Base-by-base conservation (phyloP, 495 filamentous ascomycete genomes). In the Amphirosellinia nigrospora region DNA sequence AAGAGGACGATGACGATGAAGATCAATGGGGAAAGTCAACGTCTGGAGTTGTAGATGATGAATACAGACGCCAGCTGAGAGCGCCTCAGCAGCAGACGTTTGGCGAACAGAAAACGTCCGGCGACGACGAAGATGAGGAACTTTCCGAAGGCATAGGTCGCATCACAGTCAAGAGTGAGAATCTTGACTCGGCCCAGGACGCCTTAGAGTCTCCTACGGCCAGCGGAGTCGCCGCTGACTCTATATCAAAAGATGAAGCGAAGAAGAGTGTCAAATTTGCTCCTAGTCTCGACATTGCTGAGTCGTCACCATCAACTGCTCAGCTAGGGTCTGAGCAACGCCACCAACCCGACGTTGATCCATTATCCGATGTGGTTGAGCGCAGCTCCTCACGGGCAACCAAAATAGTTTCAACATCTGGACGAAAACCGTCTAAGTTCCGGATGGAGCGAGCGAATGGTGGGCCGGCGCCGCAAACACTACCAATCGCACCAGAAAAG, bases 251-350 rank as follows among this genome's bases (percentile, higher is more conserved):
- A 26, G 48, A 68, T 38, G 61, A 72, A 34, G 30, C 55, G 30
- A 93, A 92, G 83, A 97, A 94, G 80, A 88, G 88, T 32, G 93
- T 96, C 9, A 82, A 87, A 61, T 97, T 97, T 78, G 90, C 94
- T 4, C 75, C 89, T 30, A 85, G 88, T 28, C 85, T 97, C 52
- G 91, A 97, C 74, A 91, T 97, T 69, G 87, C 89, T 5, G 79
- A 77, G 68, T 3, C 86, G 58, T 71, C 77, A 10, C 61, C 83
- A 16, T 73, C 79, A 30, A 60, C 76, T 9, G 74, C 68, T 19
- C 68, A 68, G 74, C 66, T 68, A 72, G 70, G 77, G 62, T 61
- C 77, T 6, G 48, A 68, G 71, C 74, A 75, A 58, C 68, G 70
- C 71, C 73, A 75, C 58, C 70, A 74, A 2, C 66, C 84, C 71